Base-by-base conservation (phyloP, 208 protist genomes). In the Phytomonas serpens region DNA sequence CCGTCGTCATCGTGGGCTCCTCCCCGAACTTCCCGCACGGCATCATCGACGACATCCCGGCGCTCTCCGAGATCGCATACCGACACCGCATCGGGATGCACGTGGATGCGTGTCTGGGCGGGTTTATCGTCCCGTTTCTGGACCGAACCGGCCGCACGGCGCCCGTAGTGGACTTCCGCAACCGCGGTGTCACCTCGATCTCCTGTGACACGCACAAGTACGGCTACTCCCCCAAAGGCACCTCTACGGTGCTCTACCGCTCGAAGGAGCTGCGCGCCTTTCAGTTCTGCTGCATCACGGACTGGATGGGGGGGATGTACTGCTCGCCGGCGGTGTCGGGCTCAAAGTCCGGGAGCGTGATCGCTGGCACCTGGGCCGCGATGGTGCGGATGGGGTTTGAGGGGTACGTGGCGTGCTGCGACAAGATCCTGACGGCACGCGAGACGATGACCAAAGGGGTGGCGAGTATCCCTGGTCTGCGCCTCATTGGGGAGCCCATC, bases 161-260 rank as follows among this genome's bases (percentile, higher is more conserved):
- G 52, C 93, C 91, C 37, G 40, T 90, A 1, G 97, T 98, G 57
- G 98, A 99, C 84, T 99, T 99, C 75, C 72, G 88, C 61, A 84
- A 99, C 64, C 75, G 77, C 30, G 98, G 98, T 40, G 98, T 99
- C 16, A 99, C 98, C 6, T 97, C 94, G 13, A 99, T 99, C 52
- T 99, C 98, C 11, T 94, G 88, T 68, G 99, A 99, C 84, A 99
- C 97, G 61, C 99, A 99, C 92, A 99, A 99, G 86, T 99, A 99
- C 87, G 99, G 98, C 72, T 99, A 94, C 77, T 92, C 98, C 0
- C 92, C 97, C 0, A 99, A 99, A 80, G 99, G 98, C 9, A 97
- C 93, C 32, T 99, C 96, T 7, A 97, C 98, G 0, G 69, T 99
- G 14, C 63, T 99, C 52, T 99, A 98, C 79, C 67, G 82, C 32